Conservation (phyloP, 2,329 filamentous ascomycete species). For the Fusarium sacchari region DNA sequence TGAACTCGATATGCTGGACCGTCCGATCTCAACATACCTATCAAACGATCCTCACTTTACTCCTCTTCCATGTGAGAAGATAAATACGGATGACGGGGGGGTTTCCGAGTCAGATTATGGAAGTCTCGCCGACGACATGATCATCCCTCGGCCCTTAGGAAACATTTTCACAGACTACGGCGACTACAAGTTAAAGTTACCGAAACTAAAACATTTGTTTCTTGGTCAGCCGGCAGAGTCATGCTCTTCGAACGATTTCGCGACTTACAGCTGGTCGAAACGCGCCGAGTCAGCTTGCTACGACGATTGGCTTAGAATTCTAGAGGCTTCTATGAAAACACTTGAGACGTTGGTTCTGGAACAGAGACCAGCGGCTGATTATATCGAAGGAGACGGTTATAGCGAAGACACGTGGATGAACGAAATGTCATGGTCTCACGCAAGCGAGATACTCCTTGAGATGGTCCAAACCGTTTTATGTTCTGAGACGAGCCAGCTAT, state of each 20-base stretch:
- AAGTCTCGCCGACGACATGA: background rate
- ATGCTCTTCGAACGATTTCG: fast-evolving
- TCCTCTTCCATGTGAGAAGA: slow-evolving; percentile 11
- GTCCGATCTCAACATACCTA: background rate
- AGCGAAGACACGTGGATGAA: background rate
- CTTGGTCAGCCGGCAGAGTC: background rate
- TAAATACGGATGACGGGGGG: background rate
- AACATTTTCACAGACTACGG: background rate
- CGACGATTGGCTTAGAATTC: background rate
- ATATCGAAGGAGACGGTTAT: background rate
- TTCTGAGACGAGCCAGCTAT: fast-evolving
- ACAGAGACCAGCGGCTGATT: background rate
- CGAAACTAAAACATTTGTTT: background rate
- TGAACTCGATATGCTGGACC: slow-evolving; percentile 30
- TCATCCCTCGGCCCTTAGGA: background rate
- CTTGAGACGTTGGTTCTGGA: background rate
- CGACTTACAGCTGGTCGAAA: background rate
- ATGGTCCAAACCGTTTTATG: background rate
- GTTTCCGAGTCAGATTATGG: background rate
- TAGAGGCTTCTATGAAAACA: background rate
- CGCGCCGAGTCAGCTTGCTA: slow-evolving; percentile 8
- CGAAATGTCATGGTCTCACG: fast-evolving
- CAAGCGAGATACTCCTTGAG: background rate
- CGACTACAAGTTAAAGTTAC: fast-evolving
- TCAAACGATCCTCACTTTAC: fast-evolving